Conservation (phyloP, 768 basidiomycete species). For the Rhodotorula taiwanensis region DNA sequence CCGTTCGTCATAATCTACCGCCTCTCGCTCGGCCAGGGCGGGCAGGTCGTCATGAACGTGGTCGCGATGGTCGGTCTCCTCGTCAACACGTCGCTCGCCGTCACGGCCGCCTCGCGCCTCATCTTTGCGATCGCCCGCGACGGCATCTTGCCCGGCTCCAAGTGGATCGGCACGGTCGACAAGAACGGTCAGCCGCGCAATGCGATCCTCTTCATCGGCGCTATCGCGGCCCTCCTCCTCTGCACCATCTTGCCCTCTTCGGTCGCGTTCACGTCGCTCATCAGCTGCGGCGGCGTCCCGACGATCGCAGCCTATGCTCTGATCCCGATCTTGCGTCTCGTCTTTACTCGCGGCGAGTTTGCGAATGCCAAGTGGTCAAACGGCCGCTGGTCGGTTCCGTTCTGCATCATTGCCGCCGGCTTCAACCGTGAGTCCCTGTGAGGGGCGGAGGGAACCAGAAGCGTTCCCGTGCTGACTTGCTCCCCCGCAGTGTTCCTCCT, state of each 20-base stretch:
- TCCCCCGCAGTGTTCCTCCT: slow-evolving; percentile 30
- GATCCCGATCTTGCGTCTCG: slow-evolving; percentile 66
- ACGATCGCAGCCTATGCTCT: slow-evolving; percentile 83
- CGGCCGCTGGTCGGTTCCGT: slow-evolving; percentile 59
- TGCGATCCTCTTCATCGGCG: slow-evolving; percentile 77
- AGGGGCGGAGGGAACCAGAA: no score
- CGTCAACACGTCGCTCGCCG: slow-evolving; percentile 75
- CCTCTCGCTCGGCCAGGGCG: slow-evolving; percentile 68
- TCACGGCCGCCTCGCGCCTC: slow-evolving; percentile 80
- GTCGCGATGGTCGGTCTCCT: slow-evolving; percentile 79
- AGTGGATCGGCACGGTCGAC: slow-evolving; percentile 74
- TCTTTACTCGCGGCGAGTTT: slow-evolving; percentile 71
- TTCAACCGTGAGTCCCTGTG: slow-evolving; percentile 57
- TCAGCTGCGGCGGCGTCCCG: slow-evolving; percentile 77
- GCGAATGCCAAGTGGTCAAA: slow-evolving; percentile 65
- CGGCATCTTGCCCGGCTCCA: slow-evolving; percentile 74
- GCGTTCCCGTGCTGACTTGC: not conserved
- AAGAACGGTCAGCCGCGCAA: slow-evolving; percentile 61
- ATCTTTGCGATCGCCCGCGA: slow-evolving; percentile 92
- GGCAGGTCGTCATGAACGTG: slow-evolving; percentile 78
- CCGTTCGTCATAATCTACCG: slow-evolving; percentile 86
- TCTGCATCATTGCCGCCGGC: slow-evolving; percentile 60
- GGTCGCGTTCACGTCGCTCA: slow-evolving; percentile 84
- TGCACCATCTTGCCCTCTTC: slow-evolving; percentile 83
- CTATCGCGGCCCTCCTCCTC: slow-evolving; percentile 67